A percentile compares a stretch with the other conserved stretches of the same genome.
Conservation (phyloP, 139 green algal species). For the Asterochloris sp. region DNA sequence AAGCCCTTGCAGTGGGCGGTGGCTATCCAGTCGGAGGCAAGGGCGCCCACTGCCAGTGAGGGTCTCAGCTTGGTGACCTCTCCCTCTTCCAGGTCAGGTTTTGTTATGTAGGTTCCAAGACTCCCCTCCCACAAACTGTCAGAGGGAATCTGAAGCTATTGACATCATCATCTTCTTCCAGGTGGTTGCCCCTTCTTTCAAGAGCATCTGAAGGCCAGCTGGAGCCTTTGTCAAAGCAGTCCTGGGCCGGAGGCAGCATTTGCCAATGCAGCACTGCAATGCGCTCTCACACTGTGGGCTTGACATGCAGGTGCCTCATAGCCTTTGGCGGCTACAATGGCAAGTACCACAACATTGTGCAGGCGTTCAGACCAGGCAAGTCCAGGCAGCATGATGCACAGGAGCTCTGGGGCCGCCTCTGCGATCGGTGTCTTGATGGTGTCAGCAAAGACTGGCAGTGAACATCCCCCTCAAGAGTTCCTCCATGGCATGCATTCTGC, state of each 20-base stretch:
- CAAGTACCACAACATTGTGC: conserved; percentile 49
- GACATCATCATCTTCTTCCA: too few species aligned
- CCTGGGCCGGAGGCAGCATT: too few species aligned
- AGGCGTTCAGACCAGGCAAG: conserved; percentile 44
- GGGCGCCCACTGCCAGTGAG: conserved; percentile 18
- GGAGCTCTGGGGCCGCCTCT: neutral
- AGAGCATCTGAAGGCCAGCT: too few species aligned
- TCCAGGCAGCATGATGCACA: neutral
- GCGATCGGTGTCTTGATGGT: neutral
- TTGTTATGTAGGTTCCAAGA: too few species aligned
- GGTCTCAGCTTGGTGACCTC: conserved; percentile 41
- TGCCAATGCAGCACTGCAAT: neutral
- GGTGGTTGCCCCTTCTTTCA: too few species aligned
- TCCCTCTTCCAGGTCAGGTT: conserved; percentile 22
- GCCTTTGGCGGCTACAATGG: conserved; percentile 79
- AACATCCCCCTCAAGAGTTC: neutral
- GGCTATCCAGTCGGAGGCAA: conserved; percentile 30
- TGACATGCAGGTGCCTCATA: conserved; percentile 33
- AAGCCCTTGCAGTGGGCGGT: conserved; percentile 28
- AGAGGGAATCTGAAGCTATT: too few species aligned
- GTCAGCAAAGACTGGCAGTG: neutral
- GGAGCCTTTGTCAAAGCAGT: too few species aligned
- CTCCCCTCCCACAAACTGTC: too few species aligned
- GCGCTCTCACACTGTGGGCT: too few species aligned
- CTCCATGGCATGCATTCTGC: too few species aligned